Evolutionary conservation across 169 alveolate genomes (phyloP).

Genomic region (Eimeria maxima): DNA sequence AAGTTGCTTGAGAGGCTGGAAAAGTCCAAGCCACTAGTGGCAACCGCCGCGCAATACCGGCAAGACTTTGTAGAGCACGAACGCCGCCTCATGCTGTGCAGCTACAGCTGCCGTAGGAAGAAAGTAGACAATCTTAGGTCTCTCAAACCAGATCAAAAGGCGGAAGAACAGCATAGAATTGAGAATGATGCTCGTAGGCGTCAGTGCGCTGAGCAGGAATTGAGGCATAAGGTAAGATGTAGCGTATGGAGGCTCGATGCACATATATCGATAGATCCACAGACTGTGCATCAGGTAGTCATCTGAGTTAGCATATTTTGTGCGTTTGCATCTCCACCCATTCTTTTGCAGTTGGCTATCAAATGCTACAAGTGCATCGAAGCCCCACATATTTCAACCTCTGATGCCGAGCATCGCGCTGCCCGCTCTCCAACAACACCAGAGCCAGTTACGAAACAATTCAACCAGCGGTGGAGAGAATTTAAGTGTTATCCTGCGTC

Average conservation of each 20-base stretch:
- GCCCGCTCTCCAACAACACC: background rate
- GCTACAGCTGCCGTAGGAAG: slow-evolving; percentile 66
- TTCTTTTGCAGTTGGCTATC: slow-evolving; percentile 49
- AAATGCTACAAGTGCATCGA: slow-evolving; percentile 64
- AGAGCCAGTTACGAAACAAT: slow-evolving; percentile 14
- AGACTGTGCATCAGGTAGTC: background rate
- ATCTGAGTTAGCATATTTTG: background rate
- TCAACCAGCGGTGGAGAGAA: slow-evolving; percentile 50
- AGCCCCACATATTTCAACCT: slow-evolving; percentile 3
- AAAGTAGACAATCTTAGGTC: background rate
- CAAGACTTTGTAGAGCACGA: slow-evolving; percentile 69
- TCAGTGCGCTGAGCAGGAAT: background rate
- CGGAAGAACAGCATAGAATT: background rate
- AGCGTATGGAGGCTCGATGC: background rate
- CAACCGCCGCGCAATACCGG: slow-evolving; percentile 33
- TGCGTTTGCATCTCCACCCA: background rate
- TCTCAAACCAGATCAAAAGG: background rate
- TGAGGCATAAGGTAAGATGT: slow-evolving; percentile 42
- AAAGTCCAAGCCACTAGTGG: slow-evolving; percentile 62
- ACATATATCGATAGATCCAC: background rate
- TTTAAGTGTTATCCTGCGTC: slow-evolving; percentile 64
- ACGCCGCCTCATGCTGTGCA: slow-evolving; percentile 77
- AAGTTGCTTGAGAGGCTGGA: slow-evolving; percentile 53
- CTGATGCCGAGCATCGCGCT: background rate
- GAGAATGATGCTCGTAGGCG: slow-evolving; percentile 7